Base-by-base conservation (phyloP, 768 basidiomycete genomes). In the Gymnopilus junonius region DNA sequence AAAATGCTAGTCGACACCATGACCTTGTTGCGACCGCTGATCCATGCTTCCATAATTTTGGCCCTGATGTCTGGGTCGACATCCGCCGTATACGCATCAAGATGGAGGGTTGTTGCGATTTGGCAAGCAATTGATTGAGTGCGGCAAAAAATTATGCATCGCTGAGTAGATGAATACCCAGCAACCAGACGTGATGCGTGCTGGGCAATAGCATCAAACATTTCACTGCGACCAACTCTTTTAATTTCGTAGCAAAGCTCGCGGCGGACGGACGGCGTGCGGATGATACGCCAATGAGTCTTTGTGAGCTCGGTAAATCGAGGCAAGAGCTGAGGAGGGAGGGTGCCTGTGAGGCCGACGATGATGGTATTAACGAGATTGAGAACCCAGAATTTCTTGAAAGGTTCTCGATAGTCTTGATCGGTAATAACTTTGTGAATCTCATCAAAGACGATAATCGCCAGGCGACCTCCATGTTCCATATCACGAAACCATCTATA, bases 381-480 rank as follows among this genome's bases (percentile, higher is more conserved):
- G 58, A 64, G 58, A 1, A 34, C 25, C 14, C 10, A 46, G 21
- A 59, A 59, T 4, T 59, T 2, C 3, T 15, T 10, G 32, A 64
- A 64, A 0, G 58, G 34, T 2, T 46, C 17, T 0, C 67, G 57
- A 32, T 58, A 69, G 5, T 15, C 14, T 2, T 37, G 21, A 8
- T 69, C 67, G 21, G 65, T 55, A 7, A 63, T 21, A 1, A 64
- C 43, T 31, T 66, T 66, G 48, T 69, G 67, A 8, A 69, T 62
- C 21, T 69, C 67, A 27, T 69, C 67, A 39, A 69, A 64, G 0
- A 63, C 55, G 8, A 66, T 51, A 10, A 27, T 20, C 7, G 59
- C 42, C 14, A 62, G 48, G n/a, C 35, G 20, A 1, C 55, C 45
- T 1, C 29, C 8, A 11, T 64, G 50, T 0, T 40, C 43, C 8